Percentiles rank a stretch among this genome's conserved stretches.
Conservation (phyloP, 2,329 filamentous ascomycete species). For the Fusarium torreyae region DNA sequence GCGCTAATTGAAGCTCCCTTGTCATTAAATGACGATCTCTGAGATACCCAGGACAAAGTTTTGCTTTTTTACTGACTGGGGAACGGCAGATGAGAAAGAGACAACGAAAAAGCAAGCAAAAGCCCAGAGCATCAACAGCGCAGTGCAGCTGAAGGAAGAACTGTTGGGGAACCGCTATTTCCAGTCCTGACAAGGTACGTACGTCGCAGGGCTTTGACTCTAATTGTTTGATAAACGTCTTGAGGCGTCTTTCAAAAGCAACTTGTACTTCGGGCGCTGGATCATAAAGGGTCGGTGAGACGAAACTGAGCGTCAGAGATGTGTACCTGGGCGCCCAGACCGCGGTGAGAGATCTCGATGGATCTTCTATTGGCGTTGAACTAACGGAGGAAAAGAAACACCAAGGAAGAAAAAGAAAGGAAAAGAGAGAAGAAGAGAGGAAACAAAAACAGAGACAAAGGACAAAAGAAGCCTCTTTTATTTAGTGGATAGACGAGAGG, state of each 20-base stretch:
- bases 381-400: neutral
- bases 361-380: conserved; percentile 12
- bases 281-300: conserved; percentile 28
- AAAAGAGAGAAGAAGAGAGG: conserved; percentile 10
- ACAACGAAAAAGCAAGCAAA: conserved; percentile 21
- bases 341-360: conserved; percentile 20
- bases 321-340: conserved; percentile 4
- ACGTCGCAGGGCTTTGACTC: neutral
- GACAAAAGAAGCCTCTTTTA: conserved; percentile 17
- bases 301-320: neutral
- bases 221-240: neutral
- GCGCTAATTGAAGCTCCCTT: conserved; percentile 40
- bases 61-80: conserved; percentile 20
- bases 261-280: conserved; percentile 1
- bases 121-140: conserved; percentile 2
- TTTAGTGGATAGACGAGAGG: conserved; percentile 1
- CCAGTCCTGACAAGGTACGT: conserved; percentile 1
- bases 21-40: conserved; percentile 30
- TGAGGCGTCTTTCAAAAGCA: conserved; percentile 17
- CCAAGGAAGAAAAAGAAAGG: conserved; percentile 3
- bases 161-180: neutral
- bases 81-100: conserved; percentile 32
- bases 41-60: conserved; percentile 17
- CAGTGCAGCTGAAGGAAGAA: neutral
- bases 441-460: conserved; percentile 15